Percentiles rank a stretch among this genome's conserved stretches.
Conservation (phyloP, 140 eudicot species). For the Anethum foeniculum region DNA sequence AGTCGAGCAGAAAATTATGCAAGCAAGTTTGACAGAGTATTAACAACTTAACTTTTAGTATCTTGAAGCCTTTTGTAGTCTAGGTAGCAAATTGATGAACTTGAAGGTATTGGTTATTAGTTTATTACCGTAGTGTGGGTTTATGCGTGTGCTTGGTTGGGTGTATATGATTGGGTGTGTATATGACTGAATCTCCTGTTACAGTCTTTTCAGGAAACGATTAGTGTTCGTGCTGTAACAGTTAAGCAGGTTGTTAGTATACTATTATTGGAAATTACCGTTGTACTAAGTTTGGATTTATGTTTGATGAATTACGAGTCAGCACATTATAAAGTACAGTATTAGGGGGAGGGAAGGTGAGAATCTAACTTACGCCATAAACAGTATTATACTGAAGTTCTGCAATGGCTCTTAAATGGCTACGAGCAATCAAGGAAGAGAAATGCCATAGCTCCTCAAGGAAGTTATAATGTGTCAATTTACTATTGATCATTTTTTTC, state of each 20-base stretch:
- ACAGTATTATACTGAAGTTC: too few relatives aligned
- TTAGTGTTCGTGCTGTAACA: neutral
- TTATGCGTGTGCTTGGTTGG: neutral
- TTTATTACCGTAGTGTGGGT: neutral
- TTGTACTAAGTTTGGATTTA: neutral
- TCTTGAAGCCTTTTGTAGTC: neutral
- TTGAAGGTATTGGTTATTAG: neutral
- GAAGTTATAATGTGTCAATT: too few relatives aligned
- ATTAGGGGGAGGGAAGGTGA: neutral
- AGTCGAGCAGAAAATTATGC: conserved; percentile 6
- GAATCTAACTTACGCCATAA: neutral
- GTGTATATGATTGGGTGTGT: conserved; percentile 1
- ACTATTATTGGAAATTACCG: neutral
- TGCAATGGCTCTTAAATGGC: too few relatives aligned
- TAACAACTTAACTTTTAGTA: neutral
- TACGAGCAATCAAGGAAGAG: too few relatives aligned
- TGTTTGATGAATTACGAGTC: neutral
- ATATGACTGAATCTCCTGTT: neutral
- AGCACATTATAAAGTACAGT: neutral
- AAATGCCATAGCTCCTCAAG: too few relatives aligned
- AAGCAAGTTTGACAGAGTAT: conserved; percentile 11
- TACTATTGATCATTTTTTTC: too few relatives aligned
- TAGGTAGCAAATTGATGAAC: neutral
- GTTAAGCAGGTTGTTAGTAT: neutral
- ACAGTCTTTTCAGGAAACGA: neutral